phyloP scores from a whole-genome alignment of 805 yeast species.

The Schwanniomyces sp. region DNA sequence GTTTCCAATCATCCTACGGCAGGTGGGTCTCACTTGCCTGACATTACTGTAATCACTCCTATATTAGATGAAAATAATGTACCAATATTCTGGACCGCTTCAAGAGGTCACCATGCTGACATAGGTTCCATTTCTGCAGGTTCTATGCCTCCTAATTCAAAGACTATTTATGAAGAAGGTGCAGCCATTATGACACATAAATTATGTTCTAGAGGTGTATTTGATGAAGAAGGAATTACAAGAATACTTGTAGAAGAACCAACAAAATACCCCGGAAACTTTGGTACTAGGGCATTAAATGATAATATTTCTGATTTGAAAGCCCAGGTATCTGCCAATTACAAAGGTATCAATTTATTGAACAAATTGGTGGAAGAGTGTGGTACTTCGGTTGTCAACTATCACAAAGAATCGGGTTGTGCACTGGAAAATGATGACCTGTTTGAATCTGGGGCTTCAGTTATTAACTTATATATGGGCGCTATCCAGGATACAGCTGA shows the following conservation, averaged over 20 bases:
- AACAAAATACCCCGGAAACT: conserved; percentile 73
- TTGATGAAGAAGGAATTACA: conserved; percentile 68
- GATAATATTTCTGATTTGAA: conserved; percentile 67
- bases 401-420: too few species aligned
- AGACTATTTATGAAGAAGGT: conserved; percentile 80
- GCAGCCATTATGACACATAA: conserved; percentile 77
- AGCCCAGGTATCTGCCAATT: conserved; percentile 71
- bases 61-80: conserved; percentile 47
- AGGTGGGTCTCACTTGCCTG: conserved; percentile 36
- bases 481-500: conserved; percentile 26
- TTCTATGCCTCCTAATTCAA: conserved; percentile 87
- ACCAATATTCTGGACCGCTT: conserved; percentile 80
- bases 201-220: conserved; percentile 63
- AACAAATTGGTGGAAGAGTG: conserved; percentile 54
- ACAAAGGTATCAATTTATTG: conserved; percentile 70
- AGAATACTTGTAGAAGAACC: conserved; percentile 65
- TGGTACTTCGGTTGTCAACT: too few species aligned
- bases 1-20: conserved; percentile 40
- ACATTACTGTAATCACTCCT: conserved; percentile 87
- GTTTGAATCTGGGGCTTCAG: conserved; percentile 41
- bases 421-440: too few species aligned
- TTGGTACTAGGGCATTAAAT: conserved; percentile 76
- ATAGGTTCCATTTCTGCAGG: conserved; percentile 89
- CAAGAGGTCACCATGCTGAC: conserved; percentile 92
- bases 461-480: conserved; percentile 23